Evolutionary conservation across 176 grass and related monocot genomes (phyloP), one percentile per base, ranked within the genome.

Genomic region (Chloris gayana): DNA sequence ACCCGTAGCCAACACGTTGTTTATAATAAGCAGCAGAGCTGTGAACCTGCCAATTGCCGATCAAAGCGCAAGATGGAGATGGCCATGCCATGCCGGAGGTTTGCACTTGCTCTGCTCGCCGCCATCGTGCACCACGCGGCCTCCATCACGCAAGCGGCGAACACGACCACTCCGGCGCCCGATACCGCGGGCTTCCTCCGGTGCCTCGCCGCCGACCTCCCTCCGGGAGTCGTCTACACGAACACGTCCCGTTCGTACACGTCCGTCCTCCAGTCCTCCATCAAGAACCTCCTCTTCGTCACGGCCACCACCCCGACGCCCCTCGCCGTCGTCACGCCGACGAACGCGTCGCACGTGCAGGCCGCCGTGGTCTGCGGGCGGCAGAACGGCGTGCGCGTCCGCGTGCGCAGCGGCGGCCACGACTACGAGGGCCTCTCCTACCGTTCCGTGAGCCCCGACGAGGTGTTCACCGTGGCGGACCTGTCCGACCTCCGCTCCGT

Each of bases 351-450:
- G 26, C 90, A 96, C 31, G 85, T 92, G 32, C 90, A 90, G 83
- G 72, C 53, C 19, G 59, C 80, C 57, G 85, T 93, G 63, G 61
- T 49, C 64, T 93, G 90, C 37, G 77, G 93, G 76, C 75, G 34
- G 14, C 64, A 32, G 10, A 41, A 93, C 14, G 67, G 80, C 32
- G 45, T 93, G 30, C 26, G 7, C 12, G 33, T 93, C 31, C 85
- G 88, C 47, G 47, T 85, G 18, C 72, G 90, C 64, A 97, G 93
- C 47, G 90, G 93, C 24, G 90, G 90, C 32, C 93, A 95, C 22
- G 93, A 95, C 68, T 95, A 90, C 31, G 90, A 95, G 79, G 93
- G 93, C 29, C 80, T 91, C 14, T 93, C 93, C 7, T 97, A 93
- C 83, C 78, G 88, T 14, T 73, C 90, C 14, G n/a, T n/a, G n/a